phyloP scores from a whole-genome alignment of 1,284 basidiomycete species.

The Exsudoporus floridanus region DNA sequence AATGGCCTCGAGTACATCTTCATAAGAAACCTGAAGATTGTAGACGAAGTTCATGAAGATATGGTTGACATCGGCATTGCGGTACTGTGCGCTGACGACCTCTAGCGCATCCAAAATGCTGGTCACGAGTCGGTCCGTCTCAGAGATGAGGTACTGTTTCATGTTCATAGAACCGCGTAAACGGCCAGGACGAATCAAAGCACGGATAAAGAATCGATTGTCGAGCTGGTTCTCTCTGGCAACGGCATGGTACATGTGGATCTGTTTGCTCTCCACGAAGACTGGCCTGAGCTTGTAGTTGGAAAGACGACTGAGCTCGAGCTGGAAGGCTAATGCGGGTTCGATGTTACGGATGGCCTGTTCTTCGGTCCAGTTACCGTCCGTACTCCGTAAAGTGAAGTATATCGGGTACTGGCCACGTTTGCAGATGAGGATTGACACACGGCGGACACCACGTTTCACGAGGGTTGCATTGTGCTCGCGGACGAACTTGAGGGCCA shows the following conservation, averaged over 20 bases:
- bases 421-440: constrained; percentile 92
- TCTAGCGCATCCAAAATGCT: constrained; percentile 94
- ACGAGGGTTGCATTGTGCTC: constrained; percentile 62
- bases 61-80: constrained; percentile 93
- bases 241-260: constrained; percentile 95
- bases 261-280: constrained; percentile 92
- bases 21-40: constrained; percentile 91
- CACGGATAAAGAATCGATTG: constrained; percentile 97
- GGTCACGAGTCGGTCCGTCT: constrained; percentile 95
- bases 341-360: constrained; percentile 98
- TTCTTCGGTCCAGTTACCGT: constrained; percentile 88
- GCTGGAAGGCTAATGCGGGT: constrained; percentile 96
- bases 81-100: constrained; percentile 82
- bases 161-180: constrained; percentile 89
- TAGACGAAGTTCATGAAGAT: constrained; percentile 99
- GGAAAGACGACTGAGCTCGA: constrained; percentile 94
- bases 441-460: constrained; percentile 83
- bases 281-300: constrained; percentile 96
- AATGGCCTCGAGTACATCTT: constrained; percentile 93
- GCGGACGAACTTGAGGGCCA: constrained; percentile 77
- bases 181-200: constrained; percentile 93
- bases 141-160: constrained; percentile 96
- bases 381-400: constrained; percentile 83
- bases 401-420: constrained; percentile 92
- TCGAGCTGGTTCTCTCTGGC: constrained; percentile 96